Evolutionary conservation across 2,329 filamentous ascomycete genomes (phyloP).

Genomic region (Neurospora sp.): DNA sequence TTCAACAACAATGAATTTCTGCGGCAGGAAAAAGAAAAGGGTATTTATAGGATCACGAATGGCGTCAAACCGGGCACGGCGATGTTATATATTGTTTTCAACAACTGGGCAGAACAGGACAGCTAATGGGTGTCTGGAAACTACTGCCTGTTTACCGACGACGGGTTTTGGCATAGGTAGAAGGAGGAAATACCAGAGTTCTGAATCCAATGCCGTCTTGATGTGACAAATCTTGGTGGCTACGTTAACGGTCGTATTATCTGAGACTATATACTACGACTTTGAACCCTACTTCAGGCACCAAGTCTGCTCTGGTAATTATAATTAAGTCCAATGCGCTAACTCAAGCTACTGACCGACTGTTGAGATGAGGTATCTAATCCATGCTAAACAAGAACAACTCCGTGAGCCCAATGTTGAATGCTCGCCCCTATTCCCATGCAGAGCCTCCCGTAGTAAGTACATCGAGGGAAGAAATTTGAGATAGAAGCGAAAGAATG

Average conservation of each 20-base stretch:
- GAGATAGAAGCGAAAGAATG: neutral
- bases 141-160: neutral
- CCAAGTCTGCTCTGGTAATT: neutral
- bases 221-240: neutral
- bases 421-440: slow-evolving; percentile 15
- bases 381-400: slow-evolving; percentile 1
- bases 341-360: neutral
- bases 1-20: neutral
- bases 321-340: neutral
- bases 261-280: neutral
- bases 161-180: neutral
- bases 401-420: slow-evolving; percentile 17
- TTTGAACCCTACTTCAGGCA: too few species aligned
- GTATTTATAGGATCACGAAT: neutral
- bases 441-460: neutral
- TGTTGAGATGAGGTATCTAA: slow-evolving; percentile 4
- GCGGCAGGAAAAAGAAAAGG: neutral
- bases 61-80: neutral
- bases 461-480: neutral
- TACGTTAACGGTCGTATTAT: neutral
- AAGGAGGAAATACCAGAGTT: neutral
- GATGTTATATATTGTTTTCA: neutral
- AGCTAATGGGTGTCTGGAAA: neutral
- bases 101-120: neutral
- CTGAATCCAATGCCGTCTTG: neutral